Conservation (phyloP, 1,284 basidiomycete genomes). For the Volvariella surrecta region DNA sequence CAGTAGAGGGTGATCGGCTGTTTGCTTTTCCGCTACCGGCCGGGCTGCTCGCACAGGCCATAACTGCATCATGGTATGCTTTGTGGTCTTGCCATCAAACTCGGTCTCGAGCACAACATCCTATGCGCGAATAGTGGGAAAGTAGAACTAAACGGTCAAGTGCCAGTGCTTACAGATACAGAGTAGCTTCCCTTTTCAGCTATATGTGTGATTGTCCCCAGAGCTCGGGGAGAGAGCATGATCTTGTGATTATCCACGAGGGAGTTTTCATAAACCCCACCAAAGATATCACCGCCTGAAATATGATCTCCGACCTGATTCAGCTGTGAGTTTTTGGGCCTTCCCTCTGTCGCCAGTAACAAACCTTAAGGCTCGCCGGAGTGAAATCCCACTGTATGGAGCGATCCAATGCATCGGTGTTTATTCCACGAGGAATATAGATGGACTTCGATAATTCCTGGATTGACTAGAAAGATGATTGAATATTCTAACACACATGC, state of each 20-base stretch:
- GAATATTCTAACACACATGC: constrained; percentile 11
- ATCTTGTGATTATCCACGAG: constrained; percentile 96
- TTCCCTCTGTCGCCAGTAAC: constrained; percentile 6
- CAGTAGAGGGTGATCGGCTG: constrained; percentile 86
- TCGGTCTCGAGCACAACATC: constrained; percentile 96
- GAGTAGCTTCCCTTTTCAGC: constrained; percentile 94
- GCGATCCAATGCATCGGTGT: constrained; percentile 92
- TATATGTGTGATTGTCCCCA: constrained; percentile 92
- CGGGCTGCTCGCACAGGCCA: constrained; percentile 99
- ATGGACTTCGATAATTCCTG: constrained; percentile 96
- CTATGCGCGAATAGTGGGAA: constrained; percentile 28
- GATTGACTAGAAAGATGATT: constrained; percentile 56
- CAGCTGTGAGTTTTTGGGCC: constrained; percentile 3
- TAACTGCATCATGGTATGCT: constrained; percentile 95
- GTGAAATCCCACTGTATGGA: constrained; percentile 93
- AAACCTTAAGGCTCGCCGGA: constrained; percentile 73
- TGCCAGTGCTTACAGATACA: constrained; percentile 61
- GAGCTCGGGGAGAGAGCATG: constrained; percentile 89
- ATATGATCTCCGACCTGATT: constrained; percentile 89
- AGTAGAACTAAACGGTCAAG: constrained; percentile 5
- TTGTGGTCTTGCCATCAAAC: constrained; percentile 91
- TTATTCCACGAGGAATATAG: constrained; percentile 98
- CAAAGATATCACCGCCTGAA: constrained; percentile 95
- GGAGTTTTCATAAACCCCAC: constrained; percentile 95
- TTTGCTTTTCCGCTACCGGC: constrained; percentile 91